A percentile compares a stretch with the other conserved stretches of the same genome.
These are phyloP conservation scores for Sphenostylis stenocarpa DNA, from an alignment of 306 rosid species.

Conservation along the genomic window DNA sequence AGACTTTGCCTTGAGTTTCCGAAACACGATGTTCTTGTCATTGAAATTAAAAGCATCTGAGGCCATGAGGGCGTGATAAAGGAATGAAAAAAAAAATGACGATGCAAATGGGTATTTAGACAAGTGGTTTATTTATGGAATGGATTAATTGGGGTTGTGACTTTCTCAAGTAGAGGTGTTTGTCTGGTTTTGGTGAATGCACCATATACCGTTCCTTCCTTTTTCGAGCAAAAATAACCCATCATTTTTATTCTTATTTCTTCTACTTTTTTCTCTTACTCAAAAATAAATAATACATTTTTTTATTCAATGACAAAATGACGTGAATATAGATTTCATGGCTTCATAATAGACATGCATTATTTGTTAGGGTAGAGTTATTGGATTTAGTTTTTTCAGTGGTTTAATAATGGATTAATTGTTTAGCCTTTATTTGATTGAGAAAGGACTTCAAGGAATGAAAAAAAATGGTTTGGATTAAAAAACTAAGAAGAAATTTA, in stretches of 20 bases:
- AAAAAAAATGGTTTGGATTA: too few species aligned
- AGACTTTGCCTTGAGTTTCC: not conserved
- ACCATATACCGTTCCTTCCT: not conserved
- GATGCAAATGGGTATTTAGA: not conserved
- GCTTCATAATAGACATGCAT: too few species aligned
- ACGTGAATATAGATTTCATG: too few species aligned
- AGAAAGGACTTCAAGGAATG: too few species aligned
- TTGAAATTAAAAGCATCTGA: not conserved
- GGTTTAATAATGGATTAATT: too few species aligned
- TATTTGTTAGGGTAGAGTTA: too few species aligned
- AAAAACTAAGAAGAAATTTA: too few species aligned
- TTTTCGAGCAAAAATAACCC: not conserved
- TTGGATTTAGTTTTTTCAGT: too few species aligned
- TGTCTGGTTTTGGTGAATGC: not conserved
- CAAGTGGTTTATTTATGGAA: not conserved
- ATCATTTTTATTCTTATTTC: not conserved
- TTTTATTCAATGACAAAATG: not conserved
- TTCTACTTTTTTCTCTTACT: not conserved
- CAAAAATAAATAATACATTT: not conserved
- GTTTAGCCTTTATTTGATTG: too few species aligned
- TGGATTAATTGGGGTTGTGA: not conserved
- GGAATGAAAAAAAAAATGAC: not conserved
- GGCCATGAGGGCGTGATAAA: not conserved
- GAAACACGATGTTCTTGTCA: not conserved
- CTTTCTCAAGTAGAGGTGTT: not conserved